A percentile compares a stretch with the other conserved stretches of the same genome.
Conservation (phyloP, 805 yeast genomes). For the Saccharomycopsis lassenensis region DNA sequence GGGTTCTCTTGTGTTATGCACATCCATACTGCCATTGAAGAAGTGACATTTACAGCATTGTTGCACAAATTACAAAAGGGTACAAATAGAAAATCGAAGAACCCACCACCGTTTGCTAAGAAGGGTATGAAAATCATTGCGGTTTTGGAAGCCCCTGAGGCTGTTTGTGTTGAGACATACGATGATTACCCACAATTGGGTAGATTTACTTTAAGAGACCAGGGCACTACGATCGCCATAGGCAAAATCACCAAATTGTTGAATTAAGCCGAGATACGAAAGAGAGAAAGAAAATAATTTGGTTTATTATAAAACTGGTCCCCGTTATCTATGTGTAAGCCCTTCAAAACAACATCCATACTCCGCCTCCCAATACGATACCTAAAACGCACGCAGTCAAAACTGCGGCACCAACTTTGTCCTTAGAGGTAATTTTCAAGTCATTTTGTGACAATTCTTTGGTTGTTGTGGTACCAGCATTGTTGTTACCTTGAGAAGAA, state of each 20-base stretch:
- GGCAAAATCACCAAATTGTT: constrained; percentile 92
- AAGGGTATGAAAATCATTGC: constrained; percentile 98
- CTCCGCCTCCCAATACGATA: constrained; percentile 48
- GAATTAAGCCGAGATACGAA: too few relatives aligned
- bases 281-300: too few relatives aligned
- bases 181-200: constrained; percentile 93
- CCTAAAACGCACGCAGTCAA: constrained; percentile 67
- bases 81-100: constrained; percentile 91
- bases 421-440: constrained; percentile 45
- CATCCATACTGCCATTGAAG: constrained; percentile 96
- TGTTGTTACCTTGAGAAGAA: constrained; percentile 41
- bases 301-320: too few relatives aligned
- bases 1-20: constrained; percentile 99
- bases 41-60: constrained; percentile 70
- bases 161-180: constrained; percentile 90
- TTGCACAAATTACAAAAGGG: constrained; percentile 94
- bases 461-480: constrained; percentile 28
- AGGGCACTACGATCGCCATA: constrained; percentile 95
- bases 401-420: constrained; percentile 84
- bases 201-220: constrained; percentile 96
- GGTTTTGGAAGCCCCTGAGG: constrained; percentile 69
- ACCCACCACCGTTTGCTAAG: constrained; percentile 96
- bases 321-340: too few relatives aligned
- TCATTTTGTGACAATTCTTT: constrained; percentile 24
- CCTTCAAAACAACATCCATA: constrained; percentile 77